Evolutionary conservation across 2,329 filamentous ascomycete species (phyloP).

Genomic region (Hypoxylon sp.): DNA sequence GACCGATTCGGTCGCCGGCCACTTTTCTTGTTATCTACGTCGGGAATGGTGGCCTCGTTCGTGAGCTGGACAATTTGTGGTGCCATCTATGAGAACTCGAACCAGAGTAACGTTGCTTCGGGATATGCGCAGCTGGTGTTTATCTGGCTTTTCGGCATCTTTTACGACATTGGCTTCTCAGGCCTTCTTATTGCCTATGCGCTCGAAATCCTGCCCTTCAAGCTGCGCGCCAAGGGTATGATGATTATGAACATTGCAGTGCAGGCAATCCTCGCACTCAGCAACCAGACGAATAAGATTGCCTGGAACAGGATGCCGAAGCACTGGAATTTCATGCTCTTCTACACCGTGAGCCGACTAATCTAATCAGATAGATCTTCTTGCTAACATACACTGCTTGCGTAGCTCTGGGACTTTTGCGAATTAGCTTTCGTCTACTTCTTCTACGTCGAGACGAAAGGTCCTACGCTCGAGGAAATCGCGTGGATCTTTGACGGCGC

Average conservation of each 20-base stretch:
- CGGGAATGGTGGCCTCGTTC: conserved; percentile 64
- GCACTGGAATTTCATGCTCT: conserved; percentile 76
- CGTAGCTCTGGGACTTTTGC: conserved; percentile 67
- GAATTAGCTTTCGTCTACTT: conserved; percentile 74
- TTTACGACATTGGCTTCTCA: conserved; percentile 72
- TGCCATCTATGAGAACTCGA: conserved; percentile 64
- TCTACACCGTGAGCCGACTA: conserved; percentile 66
- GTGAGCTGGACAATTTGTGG: conserved; percentile 66
- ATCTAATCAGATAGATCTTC: neutral
- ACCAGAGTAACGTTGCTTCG: conserved; percentile 58
- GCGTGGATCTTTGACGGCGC: conserved; percentile 79
- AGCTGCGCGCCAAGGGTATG: conserved; percentile 70
- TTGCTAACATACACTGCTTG: conserved; percentile 24
- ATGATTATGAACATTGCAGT: conserved; percentile 75
- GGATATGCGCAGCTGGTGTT: conserved; percentile 69
- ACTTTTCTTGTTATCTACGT: conserved; percentile 65
- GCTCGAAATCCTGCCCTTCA: conserved; percentile 70
- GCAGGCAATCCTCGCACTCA: conserved; percentile 71
- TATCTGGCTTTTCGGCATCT: conserved; percentile 71
- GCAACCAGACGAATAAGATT: conserved; percentile 73
- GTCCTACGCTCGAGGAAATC: conserved; percentile 77
- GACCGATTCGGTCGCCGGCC: conserved; percentile 66
- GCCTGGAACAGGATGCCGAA: conserved; percentile 71
- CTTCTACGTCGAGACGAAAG: conserved; percentile 78
- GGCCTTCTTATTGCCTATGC: conserved; percentile 70